phyloP scores from a whole-genome alignment of 2,329 filamentous ascomycete species.

The Gliomastix tumulicola region DNA sequence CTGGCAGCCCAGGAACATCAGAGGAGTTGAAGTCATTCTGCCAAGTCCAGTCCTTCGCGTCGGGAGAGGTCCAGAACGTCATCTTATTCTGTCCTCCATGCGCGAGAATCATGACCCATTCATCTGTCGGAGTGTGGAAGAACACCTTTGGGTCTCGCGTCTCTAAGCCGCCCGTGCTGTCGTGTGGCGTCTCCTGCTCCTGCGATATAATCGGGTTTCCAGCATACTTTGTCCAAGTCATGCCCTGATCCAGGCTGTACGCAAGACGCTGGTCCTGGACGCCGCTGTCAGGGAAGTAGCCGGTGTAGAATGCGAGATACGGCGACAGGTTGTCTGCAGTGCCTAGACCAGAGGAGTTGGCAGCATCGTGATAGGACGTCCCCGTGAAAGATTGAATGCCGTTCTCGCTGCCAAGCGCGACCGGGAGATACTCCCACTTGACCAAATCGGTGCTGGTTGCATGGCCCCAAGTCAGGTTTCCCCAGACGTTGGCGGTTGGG shows the following conservation, averaged over 20 bases:
- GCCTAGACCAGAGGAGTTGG: conserved; percentile 63
- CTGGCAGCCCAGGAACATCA: no score
- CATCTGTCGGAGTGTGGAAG: conserved; percentile 45
- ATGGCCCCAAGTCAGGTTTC: conserved; percentile 62
- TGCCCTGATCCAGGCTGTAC: conserved; percentile 55
- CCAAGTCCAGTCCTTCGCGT: conserved; percentile 50
- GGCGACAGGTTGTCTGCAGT: conserved; percentile 52
- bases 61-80: conserved; percentile 51
- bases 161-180: no score
- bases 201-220: conserved; percentile 54
- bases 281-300: conserved; percentile 1
- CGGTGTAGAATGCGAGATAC: conserved; percentile 19
- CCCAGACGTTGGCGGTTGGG: conserved; percentile 32
- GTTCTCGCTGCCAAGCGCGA: conserved; percentile 46
- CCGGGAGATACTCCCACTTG: conserved; percentile 57
- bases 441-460: conserved; percentile 56
- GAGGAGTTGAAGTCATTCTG: conserved; percentile 45
- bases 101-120: conserved; percentile 52
- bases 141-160: conserved; percentile 63
- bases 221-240: conserved; percentile 52
- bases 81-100: conserved; percentile 38
- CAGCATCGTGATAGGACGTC: conserved; percentile 50
- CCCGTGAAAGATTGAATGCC: conserved; percentile 41
- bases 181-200: conserved; percentile 29
- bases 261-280: conserved; percentile 51